Conservation (phyloP, 805 yeast species). For the Suhomyces canberraensis region DNA sequence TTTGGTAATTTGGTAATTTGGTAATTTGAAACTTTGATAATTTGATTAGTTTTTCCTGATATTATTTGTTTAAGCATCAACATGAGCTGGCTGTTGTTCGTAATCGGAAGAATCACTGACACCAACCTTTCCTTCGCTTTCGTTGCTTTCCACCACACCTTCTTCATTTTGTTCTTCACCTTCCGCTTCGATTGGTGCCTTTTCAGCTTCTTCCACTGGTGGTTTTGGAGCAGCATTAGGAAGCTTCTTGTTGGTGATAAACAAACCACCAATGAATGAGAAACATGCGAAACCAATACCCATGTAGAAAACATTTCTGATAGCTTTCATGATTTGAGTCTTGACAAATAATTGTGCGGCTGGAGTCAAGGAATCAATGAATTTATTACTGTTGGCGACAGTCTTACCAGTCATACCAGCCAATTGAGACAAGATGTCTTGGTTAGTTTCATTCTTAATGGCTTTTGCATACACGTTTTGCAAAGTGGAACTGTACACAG, state of each 20-base stretch:
- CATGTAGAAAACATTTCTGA: slow-evolving; percentile 40
- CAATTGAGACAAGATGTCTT: slow-evolving; percentile 17
- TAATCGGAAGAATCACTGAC: no score
- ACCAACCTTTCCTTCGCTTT: no score
- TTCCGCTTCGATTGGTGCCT: no score
- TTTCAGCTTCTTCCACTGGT: neutral
- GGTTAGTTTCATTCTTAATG: slow-evolving; percentile 5
- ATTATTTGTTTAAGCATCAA: no score
- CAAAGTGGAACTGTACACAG: slow-evolving; percentile 30
- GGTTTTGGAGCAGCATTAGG: slow-evolving; percentile 21
- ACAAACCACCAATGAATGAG: slow-evolving; percentile 27
- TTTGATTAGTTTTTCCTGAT: no score
- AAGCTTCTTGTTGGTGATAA: slow-evolving; percentile 39
- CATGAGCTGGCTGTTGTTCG: no score
- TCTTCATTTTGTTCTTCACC: no score
- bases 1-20: no score
- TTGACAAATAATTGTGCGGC: slow-evolving; percentile 23
- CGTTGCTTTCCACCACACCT: no score
- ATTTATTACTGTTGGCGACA: slow-evolving; percentile 13
- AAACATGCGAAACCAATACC: slow-evolving; percentile 33
- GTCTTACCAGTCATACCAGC: slow-evolving; percentile 11
- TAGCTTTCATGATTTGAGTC: slow-evolving; percentile 33
- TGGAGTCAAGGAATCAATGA: slow-evolving; percentile 16
- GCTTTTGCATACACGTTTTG: slow-evolving; percentile 11
- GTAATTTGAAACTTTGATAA: no score